Base-by-base conservation (phyloP, 805 yeast species). In the Maudiozyma pseudohumilis region DNA sequence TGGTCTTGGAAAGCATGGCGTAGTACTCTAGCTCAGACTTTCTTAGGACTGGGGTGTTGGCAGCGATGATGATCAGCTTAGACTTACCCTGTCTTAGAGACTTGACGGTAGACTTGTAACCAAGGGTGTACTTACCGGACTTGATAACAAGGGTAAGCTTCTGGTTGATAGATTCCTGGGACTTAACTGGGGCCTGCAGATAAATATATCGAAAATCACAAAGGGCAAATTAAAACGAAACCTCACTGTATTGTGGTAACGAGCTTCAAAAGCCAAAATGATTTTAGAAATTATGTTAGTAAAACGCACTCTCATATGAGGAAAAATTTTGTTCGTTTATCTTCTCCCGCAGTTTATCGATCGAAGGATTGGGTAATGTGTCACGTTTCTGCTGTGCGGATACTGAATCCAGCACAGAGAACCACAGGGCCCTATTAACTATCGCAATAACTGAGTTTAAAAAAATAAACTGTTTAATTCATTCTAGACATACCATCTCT, bases 1-100 rank as follows among this genome's bases (percentile, higher is more conserved):
- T 77, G 68, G 96, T 84, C 85, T 88, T 89, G 69, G 97, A 83
- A 70, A 92, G 82, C 98, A 92, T 89, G 65, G 97, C 96, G 86
- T 92, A 92, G 82, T 92, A 92, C 80, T 92, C 98, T 70, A 92
- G 80, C 81, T 92, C 99, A 59, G 97, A 86, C 78, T 92, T 89
- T 82, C 97, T 89, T 72, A 92, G 83, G 63, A 89, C 94, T 75
- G 98, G 98, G 65, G 97, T 92, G 92, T 92, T 92, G 68, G 94
- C 92, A 63, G 99, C 95, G 64, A 92, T 79, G 75, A 92, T 82
- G 68, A 92, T 75, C 70, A 92, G 80, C 85, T 92, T 92, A 60
- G 98, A 94, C 80, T 89, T 89, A 68, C 96, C 96, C 70, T 85
- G 85, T 78, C 99, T 88, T 69, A 92, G 77, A 60, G 97, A 74